Percentiles rank a stretch among this genome's conserved stretches.
These are phyloP conservation scores for Phytophthora melonis DNA, from an alignment of 352 stramenopile genomes.

Conservation along the genomic window DNA sequence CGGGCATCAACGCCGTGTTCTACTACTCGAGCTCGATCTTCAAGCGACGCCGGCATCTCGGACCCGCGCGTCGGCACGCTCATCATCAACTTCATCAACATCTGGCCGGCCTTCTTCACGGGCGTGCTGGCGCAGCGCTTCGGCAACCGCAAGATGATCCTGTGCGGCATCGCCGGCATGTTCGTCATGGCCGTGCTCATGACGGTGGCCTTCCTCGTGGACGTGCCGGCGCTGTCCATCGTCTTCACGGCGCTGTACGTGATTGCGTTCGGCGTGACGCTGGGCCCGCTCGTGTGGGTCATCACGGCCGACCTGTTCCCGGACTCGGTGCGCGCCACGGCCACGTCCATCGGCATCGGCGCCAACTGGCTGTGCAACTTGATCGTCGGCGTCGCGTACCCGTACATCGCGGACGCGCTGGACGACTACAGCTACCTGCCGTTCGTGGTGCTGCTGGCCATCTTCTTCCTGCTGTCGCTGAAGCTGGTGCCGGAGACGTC, in stretches of 20 bases:
- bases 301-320: slow-evolving; percentile 25
- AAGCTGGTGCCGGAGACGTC: slow-evolving; percentile 61
- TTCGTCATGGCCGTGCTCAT: too few species aligned
- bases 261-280: too few species aligned
- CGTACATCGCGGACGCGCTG: slow-evolving; percentile 52
- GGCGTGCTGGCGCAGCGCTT: too few species aligned
- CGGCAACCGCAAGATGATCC: too few species aligned
- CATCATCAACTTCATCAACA: slow-evolving; percentile 25
- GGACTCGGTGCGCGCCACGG: not conserved
- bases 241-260: too few species aligned
- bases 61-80: slow-evolving; percentile 19
- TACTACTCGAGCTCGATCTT: slow-evolving; percentile 15
- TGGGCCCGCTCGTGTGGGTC: slow-evolving; percentile 7
- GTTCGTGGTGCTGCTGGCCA: slow-evolving; percentile 47
- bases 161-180: too few species aligned
- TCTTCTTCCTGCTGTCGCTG: slow-evolving; percentile 50
- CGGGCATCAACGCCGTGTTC: too few species aligned
- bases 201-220: too few species aligned
- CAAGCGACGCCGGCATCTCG: slow-evolving; percentile 20
- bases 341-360: slow-evolving; percentile 46
- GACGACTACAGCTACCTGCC: slow-evolving; percentile 49
- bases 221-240: too few species aligned
- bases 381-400: slow-evolving; percentile 55
- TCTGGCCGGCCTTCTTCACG: too few species aligned
- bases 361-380: slow-evolving; percentile 62